Evolutionary conservation across 805 yeast species (phyloP).

Genomic region (Candida pseudoglaebosa): DNA sequence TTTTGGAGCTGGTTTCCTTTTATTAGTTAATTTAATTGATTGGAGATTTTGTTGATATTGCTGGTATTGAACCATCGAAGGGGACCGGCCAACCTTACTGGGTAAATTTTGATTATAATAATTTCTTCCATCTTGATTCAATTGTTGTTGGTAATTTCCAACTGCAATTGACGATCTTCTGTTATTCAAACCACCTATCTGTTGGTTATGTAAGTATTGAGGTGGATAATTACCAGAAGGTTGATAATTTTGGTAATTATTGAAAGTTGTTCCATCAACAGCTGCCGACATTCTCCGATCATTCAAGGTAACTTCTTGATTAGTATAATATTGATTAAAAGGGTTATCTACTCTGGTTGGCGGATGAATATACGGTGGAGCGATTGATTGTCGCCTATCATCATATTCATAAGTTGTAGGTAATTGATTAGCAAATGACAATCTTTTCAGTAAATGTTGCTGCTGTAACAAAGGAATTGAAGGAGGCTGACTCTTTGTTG

Average conservation of each 20-base stretch:
- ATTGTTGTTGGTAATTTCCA: slow-evolving; percentile 12
- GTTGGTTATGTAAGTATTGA: slow-evolving; percentile 4
- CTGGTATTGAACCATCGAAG: slow-evolving; percentile 30
- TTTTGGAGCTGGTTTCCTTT: slow-evolving; percentile 42
- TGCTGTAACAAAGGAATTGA: slow-evolving; percentile 25
- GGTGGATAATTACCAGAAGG: slow-evolving; percentile 1
- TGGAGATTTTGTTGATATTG: slow-evolving; percentile 28
- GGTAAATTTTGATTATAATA: slow-evolving; percentile 12
- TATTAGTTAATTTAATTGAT: slow-evolving; percentile 19
- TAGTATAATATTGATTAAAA: slow-evolving; percentile 38
- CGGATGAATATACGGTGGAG: slow-evolving; percentile 33
- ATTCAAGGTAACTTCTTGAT: slow-evolving; percentile 30
- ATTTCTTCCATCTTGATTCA: slow-evolving; percentile 8
- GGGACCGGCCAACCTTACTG: slow-evolving; percentile 21
- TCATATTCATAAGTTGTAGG: slow-evolving; percentile 50
- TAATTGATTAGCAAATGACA: slow-evolving; percentile 41
- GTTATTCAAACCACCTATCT: slow-evolving; percentile 4
- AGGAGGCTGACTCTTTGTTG: slow-evolving; percentile 22
- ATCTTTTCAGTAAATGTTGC: slow-evolving; percentile 16
- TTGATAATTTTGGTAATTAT: slow-evolving; percentile 6
- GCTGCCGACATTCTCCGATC: slow-evolving; percentile 39
- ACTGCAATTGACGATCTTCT: slow-evolving; percentile 24
- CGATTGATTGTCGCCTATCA: slow-evolving; percentile 16
- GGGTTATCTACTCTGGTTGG: slow-evolving; percentile 45
- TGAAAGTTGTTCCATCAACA: slow-evolving; percentile 19